Percentiles rank a stretch among this genome's conserved stretches.
Evolutionary conservation across 768 basidiomycete genomes (phyloP).

Genomic region (Tulasnella sp.): DNA sequence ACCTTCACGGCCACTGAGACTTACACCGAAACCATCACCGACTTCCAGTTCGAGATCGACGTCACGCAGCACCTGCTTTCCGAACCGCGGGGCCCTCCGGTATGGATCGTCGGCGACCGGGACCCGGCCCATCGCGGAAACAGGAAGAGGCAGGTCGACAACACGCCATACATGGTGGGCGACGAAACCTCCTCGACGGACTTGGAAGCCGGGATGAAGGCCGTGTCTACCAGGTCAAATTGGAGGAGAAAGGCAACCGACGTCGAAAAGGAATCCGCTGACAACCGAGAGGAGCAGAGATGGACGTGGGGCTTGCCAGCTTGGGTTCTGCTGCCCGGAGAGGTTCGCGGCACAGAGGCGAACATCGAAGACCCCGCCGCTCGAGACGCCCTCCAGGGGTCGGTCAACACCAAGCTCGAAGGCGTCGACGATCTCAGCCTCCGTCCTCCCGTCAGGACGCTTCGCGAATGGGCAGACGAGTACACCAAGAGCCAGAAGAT

Average conservation of each 20-base stretch:
- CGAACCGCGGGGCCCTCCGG: constrained; percentile 43
- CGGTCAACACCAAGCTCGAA: neutral
- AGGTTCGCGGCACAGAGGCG: constrained; percentile 14
- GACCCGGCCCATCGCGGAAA: constrained; percentile 67
- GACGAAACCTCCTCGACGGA: constrained; percentile 35
- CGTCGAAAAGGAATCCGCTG: constrained; percentile 43
- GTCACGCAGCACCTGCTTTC: constrained; percentile 50
- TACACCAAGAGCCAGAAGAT: constrained; percentile 71
- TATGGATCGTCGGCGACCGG: constrained; percentile 66
- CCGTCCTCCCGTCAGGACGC: constrained; percentile 56
- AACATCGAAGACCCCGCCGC: constrained; percentile 23
- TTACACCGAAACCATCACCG: constrained; percentile 63
- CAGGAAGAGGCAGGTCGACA: constrained; percentile 62
- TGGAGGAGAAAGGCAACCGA: constrained; percentile 45
- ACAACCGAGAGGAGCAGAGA: neutral
- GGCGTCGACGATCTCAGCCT: constrained; percentile 23
- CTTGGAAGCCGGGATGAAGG: constrained; percentile 42
- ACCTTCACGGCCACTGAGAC: constrained; percentile 47
- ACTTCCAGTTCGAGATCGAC: constrained; percentile 73
- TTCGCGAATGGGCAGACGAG: constrained; percentile 81
- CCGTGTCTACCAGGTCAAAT: neutral
- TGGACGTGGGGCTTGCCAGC: constrained; percentile 50
- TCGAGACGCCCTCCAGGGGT: neutral
- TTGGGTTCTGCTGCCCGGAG: constrained; percentile 45
- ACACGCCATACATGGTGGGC: constrained; percentile 38